phyloP scores from a whole-genome alignment of 1,284 basidiomycete genomes.

The Cutaneotrichosporon daszewskae region DNA sequence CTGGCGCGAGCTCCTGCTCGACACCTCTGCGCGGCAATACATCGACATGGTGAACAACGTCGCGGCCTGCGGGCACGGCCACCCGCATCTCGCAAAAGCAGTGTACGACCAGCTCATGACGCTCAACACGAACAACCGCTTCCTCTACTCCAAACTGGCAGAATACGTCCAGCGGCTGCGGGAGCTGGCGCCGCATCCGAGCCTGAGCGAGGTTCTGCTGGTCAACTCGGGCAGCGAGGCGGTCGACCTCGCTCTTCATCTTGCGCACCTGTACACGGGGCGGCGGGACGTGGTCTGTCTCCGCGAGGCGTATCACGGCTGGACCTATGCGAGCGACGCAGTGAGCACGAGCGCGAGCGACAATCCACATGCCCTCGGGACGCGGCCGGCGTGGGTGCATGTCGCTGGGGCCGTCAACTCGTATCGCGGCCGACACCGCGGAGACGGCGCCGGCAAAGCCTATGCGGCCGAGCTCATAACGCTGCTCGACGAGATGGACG shows the following conservation, averaged over 20 bases:
- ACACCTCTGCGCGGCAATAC: slow-evolving; percentile 6
- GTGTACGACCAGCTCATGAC: slow-evolving; percentile 10
- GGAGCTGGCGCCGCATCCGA: slow-evolving; percentile 5
- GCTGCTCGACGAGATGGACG: slow-evolving; percentile 1
- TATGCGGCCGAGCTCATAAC: slow-evolving; percentile 2
- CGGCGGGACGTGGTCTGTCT: slow-evolving; percentile 4
- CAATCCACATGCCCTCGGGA: slow-evolving; percentile 3
- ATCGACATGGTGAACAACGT: slow-evolving; percentile 18
- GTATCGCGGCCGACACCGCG: slow-evolving; percentile 4
- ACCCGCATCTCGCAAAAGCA: slow-evolving; percentile 7
- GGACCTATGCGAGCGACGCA: slow-evolving; percentile 9
- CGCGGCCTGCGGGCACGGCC: slow-evolving; percentile 8
- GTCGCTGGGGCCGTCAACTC: slow-evolving; percentile 7
- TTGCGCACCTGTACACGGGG: slow-evolving; percentile 5
- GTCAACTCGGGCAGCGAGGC: slow-evolving; percentile 14
- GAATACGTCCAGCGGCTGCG: slow-evolving; percentile 7
- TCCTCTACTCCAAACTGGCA: slow-evolving; percentile 9
- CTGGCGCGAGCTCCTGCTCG: slow-evolving; percentile 8
- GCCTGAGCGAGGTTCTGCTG: slow-evolving; percentile 5
- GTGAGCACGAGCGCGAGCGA: slow-evolving; percentile 8
- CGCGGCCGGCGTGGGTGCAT: slow-evolving; percentile 6
- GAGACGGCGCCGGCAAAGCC: neutral
- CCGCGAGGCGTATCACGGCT: slow-evolving; percentile 14
- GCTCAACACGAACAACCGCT: slow-evolving; percentile 14
- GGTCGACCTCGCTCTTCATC: slow-evolving; percentile 11